A percentile compares a stretch with the other conserved stretches of the same genome.
phyloP scores from a whole-genome alignment of 805 yeast genomes.

The Starmera pachycereana region DNA sequence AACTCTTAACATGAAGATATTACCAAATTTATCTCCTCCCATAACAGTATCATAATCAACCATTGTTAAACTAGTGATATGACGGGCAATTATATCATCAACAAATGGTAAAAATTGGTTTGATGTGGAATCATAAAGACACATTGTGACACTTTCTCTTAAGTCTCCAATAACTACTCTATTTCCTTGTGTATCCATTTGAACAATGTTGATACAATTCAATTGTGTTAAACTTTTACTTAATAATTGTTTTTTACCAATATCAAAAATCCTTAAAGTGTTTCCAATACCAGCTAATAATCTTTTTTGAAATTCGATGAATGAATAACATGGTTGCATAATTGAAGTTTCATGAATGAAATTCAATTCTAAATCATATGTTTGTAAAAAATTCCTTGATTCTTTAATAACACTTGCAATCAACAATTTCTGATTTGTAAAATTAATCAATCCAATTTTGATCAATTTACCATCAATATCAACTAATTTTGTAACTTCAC shows the following conservation, averaged over 20 bases:
- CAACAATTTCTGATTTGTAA: conserved; percentile 17
- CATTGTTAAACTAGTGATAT: conserved; percentile 46
- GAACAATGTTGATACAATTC: conserved; percentile 27
- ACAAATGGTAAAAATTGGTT: conserved; percentile 52
- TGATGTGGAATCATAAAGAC: conserved; percentile 36
- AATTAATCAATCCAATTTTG: conserved; percentile 7
- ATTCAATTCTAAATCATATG: conserved; percentile 28
- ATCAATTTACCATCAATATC: conserved; percentile 8
- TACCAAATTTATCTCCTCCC: conserved; percentile 87
- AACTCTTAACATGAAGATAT: conserved; percentile 56
- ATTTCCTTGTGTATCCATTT: conserved; percentile 43
- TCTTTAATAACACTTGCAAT: conserved; percentile 8
- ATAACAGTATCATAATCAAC: conserved; percentile 70
- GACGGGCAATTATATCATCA: conserved; percentile 61
- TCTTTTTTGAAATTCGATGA: conserved; percentile 47
- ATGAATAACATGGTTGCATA: conserved; percentile 34
- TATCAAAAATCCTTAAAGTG: conserved; percentile 48
- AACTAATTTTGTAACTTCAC: conserved; percentile 5
- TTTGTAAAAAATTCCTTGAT: conserved; percentile 9
- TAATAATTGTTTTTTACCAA: conserved; percentile 74
- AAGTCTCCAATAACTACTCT: conserved; percentile 67
- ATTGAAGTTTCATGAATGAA: conserved; percentile 53
- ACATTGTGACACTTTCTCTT: conserved; percentile 49
- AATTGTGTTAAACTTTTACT: conserved; percentile 40
- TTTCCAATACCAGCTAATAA: conserved; percentile 50